These are phyloP conservation scores for Metschnikowia continentalis DNA, from an alignment of 805 yeast genomes.

Conservation along the genomic window DNA sequence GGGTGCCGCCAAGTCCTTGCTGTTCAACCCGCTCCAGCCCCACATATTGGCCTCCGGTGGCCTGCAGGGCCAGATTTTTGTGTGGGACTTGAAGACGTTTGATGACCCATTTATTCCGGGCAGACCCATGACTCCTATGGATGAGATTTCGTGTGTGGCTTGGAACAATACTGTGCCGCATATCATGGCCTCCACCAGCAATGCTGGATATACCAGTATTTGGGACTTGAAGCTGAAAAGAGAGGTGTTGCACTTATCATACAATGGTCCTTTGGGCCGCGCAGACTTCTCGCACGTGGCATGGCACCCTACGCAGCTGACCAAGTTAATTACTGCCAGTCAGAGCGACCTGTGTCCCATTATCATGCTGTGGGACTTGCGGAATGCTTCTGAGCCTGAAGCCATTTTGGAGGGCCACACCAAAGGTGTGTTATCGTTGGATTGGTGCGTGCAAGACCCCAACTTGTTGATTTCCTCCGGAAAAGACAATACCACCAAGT, in stretches of 20 bases:
- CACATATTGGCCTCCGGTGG: slow-evolving; percentile 84
- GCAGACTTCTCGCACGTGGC: slow-evolving; percentile 77
- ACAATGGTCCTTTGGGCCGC: slow-evolving; percentile 53
- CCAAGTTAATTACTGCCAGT: slow-evolving; percentile 83
- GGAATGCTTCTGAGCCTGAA: slow-evolving; percentile 92
- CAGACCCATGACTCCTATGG: slow-evolving; percentile 71
- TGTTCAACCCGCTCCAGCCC: slow-evolving; percentile 70
- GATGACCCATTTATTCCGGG: slow-evolving; percentile 68
- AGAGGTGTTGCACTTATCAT: slow-evolving; percentile 82
- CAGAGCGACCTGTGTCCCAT: slow-evolving; percentile 77
- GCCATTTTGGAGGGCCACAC: slow-evolving; percentile 70
- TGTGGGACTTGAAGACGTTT: slow-evolving; percentile 80
- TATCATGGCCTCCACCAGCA: slow-evolving; percentile 86
- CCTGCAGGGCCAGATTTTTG: slow-evolving; percentile 77
- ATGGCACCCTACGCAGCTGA: slow-evolving; percentile 92
- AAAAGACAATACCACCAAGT: slow-evolving; percentile 77
- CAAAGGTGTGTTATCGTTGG: slow-evolving; percentile 83
- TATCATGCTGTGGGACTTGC: slow-evolving; percentile 86
- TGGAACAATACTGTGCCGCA: slow-evolving; percentile 86
- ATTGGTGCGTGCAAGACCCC: slow-evolving; percentile 89
- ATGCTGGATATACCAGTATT: slow-evolving; percentile 80
- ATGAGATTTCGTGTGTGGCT: slow-evolving; percentile 73
- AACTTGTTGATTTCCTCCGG: slow-evolving; percentile 82
- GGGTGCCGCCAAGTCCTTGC: slow-evolving; percentile 66
- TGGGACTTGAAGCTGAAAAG: slow-evolving; percentile 90